These are phyloP conservation scores for Triglochin maritima DNA, from an alignment of 106 monocot genomes.

Conservation along the genomic window DNA sequence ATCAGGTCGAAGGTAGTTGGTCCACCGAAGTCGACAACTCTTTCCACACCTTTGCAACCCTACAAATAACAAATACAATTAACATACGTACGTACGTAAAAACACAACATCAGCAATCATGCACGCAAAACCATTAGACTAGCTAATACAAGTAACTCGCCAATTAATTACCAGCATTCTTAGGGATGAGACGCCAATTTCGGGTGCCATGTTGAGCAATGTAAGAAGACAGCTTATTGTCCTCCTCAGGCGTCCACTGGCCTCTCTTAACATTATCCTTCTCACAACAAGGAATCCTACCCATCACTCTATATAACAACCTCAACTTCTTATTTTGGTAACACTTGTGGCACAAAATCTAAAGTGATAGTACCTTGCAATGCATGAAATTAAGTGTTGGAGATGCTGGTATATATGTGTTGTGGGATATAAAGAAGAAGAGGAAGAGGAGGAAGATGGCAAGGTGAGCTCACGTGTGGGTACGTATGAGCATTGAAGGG, in stretches of 20 bases:
- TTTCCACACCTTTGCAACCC: slow-evolving; percentile 94
- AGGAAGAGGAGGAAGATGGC: neutral
- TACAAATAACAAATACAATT: slow-evolving; percentile 2
- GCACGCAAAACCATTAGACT: neutral
- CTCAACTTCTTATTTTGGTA: neutral
- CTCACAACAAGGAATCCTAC: slow-evolving; percentile 91
- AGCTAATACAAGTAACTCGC: neutral
- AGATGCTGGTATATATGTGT: neutral
- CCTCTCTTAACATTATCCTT: slow-evolving; percentile 92
- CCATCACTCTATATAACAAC: slow-evolving; percentile 29
- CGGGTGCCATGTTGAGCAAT: slow-evolving; percentile 90
- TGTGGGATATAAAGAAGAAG: too few relatives aligned
- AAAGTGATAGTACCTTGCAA: neutral
- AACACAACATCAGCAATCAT: too few relatives aligned
- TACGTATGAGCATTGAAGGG: neutral
- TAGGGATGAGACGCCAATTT: slow-evolving; percentile 95
- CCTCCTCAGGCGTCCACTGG: slow-evolving; percentile 97
- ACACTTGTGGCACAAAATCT: too few relatives aligned
- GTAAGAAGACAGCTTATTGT: slow-evolving; percentile 92
- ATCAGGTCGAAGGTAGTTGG: slow-evolving; percentile 93
- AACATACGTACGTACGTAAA: too few relatives aligned
- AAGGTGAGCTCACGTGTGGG: slow-evolving; percentile 5
- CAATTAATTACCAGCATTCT: slow-evolving; percentile 65
- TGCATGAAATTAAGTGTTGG: neutral
- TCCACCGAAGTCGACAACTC: slow-evolving; percentile 97